phyloP scores from a whole-genome alignment of 2,329 filamentous ascomycete genomes.

The Arthrobotrys megalospora region DNA sequence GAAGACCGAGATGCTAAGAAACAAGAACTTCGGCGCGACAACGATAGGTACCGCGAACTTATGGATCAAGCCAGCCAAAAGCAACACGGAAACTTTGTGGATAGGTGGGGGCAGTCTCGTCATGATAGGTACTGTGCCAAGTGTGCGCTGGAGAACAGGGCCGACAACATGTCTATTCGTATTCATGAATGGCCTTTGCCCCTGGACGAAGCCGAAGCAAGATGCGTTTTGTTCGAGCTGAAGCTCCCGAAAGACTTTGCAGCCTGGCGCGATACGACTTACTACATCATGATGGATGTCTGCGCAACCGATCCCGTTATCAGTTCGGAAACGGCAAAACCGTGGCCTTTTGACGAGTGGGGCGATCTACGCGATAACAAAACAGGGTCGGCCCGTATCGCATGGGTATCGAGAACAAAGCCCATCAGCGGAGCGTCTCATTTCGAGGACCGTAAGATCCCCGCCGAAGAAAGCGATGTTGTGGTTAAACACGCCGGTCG shows the following conservation, averaged over 20 bases:
- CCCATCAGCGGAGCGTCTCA: slow-evolving; percentile 13
- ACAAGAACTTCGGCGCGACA: slow-evolving; percentile 65
- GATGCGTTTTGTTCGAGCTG: slow-evolving; percentile 59
- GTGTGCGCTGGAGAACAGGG: slow-evolving; percentile 67
- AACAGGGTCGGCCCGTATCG: background rate
- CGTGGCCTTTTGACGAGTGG: slow-evolving; percentile 27
- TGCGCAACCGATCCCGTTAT: background rate
- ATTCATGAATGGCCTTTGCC: slow-evolving; percentile 75
- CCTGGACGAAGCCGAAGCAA: background rate
- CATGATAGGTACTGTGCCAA: slow-evolving; percentile 50
- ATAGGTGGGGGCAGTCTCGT: background rate
- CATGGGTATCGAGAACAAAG: slow-evolving; percentile 30
- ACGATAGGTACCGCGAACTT: slow-evolving; percentile 65
- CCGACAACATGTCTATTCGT: slow-evolving; percentile 68
- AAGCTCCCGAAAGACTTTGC: slow-evolving; percentile 55
- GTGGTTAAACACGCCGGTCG: slow-evolving; percentile 24
- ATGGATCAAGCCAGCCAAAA: slow-evolving; percentile 29
- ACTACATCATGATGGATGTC: slow-evolving; percentile 60
- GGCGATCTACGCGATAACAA: background rate
- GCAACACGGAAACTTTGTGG: background rate
- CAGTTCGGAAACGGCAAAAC: background rate
- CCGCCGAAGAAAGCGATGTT: slow-evolving; percentile 8
- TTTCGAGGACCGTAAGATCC: background rate
- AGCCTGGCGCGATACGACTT: slow-evolving; percentile 62
- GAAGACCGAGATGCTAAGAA: slow-evolving; percentile 64